Conservation (phyloP, 2,329 filamentous ascomycete species). For the Akanthomyces uredinophilus region DNA sequence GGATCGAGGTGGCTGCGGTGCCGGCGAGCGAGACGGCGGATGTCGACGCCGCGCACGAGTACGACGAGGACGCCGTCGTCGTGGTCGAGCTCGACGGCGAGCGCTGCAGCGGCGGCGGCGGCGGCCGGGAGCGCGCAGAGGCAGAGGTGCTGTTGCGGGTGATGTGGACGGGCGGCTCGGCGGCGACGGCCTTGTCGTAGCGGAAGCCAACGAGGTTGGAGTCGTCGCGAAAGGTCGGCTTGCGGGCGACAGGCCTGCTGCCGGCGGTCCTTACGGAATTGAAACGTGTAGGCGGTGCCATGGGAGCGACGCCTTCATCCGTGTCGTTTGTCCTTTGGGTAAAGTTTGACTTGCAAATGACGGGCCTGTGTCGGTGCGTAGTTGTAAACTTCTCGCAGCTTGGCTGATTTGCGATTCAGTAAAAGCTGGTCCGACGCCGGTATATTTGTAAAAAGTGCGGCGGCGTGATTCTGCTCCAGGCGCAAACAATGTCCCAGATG, state of each 20-base stretch:
- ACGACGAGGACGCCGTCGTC: constrained; percentile 23
- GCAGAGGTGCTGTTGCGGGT: constrained; percentile 25
- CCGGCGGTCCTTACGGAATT: not conserved
- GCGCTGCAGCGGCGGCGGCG: constrained; percentile 15
- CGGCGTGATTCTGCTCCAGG: too few species aligned
- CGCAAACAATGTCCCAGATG: too few species aligned
- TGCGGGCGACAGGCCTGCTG: constrained; percentile 29
- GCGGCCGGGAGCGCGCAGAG: constrained; percentile 20
- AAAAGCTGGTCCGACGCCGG: not conserved
- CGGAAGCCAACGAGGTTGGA: constrained; percentile 48
- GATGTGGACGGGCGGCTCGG: constrained; percentile 52
- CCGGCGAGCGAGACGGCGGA: constrained; percentile 12
- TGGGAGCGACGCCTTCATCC: not conserved
- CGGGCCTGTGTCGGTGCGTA: too few species aligned
- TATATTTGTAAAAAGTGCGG: too few species aligned
- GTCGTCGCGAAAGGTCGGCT: constrained; percentile 41
- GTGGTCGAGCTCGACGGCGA: constrained; percentile 20
- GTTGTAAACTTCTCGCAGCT: not conserved
- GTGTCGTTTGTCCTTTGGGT: not conserved
- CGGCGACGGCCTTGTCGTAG: constrained; percentile 56
- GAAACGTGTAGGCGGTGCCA: constrained; percentile 6
- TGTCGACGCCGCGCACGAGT: constrained; percentile 14
- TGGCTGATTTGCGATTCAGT: not conserved
- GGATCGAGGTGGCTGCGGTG: constrained; percentile 13
- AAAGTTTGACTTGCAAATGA: too few species aligned